Evolutionary conservation across 2,329 filamentous ascomycete species (phyloP).

Genomic region (Knoxdaviesia proteae): DNA sequence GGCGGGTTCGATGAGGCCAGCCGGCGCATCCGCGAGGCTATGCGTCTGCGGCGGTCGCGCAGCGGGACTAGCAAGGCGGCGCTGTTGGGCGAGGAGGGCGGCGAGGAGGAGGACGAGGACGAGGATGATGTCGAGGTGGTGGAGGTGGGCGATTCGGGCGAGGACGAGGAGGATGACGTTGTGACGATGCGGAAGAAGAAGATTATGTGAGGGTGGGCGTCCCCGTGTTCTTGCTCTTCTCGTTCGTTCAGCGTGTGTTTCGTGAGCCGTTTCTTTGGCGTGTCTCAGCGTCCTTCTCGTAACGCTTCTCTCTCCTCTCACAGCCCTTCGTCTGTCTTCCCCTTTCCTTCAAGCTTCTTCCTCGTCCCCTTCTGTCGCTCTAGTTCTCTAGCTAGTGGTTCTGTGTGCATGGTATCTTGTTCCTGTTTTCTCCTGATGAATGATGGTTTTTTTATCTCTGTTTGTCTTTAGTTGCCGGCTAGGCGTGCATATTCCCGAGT

Average conservation of each 20-base stretch:
- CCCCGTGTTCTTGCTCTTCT: too few species aligned
- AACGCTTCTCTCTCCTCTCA: too few species aligned
- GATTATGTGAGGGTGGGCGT: conserved; percentile 6
- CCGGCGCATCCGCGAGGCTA: conserved; percentile 64
- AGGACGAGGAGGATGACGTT: conserved; percentile 19
- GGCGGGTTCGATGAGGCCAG: conserved; percentile 66
- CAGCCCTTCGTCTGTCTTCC: too few species aligned
- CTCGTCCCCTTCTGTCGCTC: too few species aligned
- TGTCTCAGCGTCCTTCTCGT: too few species aligned
- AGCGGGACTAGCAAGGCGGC: conserved; percentile 16
- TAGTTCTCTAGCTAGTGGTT: too few species aligned
- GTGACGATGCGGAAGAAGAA: conserved; percentile 16
- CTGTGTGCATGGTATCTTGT: too few species aligned
- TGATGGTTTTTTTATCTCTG: not conserved
- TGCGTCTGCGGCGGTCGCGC: conserved; percentile 42
- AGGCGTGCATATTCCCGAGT: not conserved
- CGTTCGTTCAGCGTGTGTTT: too few species aligned
- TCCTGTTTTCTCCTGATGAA: not conserved
- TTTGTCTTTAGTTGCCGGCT: not conserved
- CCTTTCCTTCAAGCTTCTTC: too few species aligned
- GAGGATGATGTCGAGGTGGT: conserved; percentile 21
- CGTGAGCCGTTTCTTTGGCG: too few species aligned
- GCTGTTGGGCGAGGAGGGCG: conserved; percentile 16
- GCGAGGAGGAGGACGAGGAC: conserved; percentile 13
- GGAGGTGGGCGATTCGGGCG: conserved; percentile 17